These are phyloP conservation scores for Fusarium veterinarium DNA, from an alignment of 2,329 filamentous ascomycete species.

Conservation along the genomic window DNA sequence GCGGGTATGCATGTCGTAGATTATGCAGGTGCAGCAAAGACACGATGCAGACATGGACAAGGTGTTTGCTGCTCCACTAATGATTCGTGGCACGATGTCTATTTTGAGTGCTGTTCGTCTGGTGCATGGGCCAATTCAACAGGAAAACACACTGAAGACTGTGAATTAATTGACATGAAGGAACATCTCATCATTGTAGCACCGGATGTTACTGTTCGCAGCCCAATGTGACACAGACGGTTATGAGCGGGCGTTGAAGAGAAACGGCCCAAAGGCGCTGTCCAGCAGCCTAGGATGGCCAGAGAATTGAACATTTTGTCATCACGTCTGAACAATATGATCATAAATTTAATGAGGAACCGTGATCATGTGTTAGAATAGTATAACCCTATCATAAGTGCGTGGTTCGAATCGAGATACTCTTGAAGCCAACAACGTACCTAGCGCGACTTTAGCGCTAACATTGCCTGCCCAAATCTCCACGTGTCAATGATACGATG, in stretches of 20 bases:
- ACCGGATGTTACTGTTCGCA: neutral
- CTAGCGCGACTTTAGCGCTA: fast-evolving
- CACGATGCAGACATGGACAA: conserved; percentile 1
- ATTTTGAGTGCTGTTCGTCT: fast-evolving
- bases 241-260: neutral
- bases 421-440: fast-evolving
- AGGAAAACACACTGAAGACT: fast-evolving
- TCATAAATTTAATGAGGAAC: no score
- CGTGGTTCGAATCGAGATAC: neutral
- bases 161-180: neutral
- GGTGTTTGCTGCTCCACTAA: neutral
- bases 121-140: fast-evolving
- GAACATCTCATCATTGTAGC: neutral
- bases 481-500: fast-evolving
- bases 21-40: conserved; percentile 5
- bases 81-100: neutral
- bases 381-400: neutral
- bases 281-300: neutral
- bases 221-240: neutral
- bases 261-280: neutral
- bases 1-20: conserved; percentile 6
- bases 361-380: no score
- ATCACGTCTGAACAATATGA: no score
- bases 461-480: fast-evolving
- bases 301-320: no score